A percentile compares a stretch with the other conserved stretches of the same genome.
These are phyloP conservation scores for slime mould (Dictyostelium discoideum) DNA, from an alignment of 78 protist species.

Conservation along the genomic window DNA sequence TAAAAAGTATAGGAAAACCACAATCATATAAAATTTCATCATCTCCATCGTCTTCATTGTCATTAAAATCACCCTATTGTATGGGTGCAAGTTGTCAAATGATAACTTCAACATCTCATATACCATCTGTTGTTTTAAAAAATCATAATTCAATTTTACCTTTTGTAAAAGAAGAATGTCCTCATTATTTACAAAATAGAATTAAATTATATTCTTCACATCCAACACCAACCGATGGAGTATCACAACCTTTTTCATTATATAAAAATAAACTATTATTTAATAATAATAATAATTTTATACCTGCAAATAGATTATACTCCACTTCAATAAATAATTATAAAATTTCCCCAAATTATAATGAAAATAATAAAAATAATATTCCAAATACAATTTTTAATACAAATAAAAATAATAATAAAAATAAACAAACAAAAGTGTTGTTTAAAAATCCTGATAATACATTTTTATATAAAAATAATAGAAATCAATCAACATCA, in stretches of 20 bases:
- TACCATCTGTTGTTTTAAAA: background rate
- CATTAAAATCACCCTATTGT: background rate
- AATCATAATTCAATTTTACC: background rate
- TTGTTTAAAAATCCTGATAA: background rate
- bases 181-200: background rate
- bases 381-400: background rate
- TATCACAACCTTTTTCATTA: background rate
- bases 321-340: background rate
- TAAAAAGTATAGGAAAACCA: background rate
- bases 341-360: background rate
- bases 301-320: background rate
- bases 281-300: background rate
- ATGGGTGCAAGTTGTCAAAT: slow-evolving; percentile 7
- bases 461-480: background rate
- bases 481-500: background rate
- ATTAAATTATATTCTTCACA: background rate
- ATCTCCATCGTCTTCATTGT: background rate
- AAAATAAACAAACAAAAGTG: background rate
- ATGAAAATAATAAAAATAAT: background rate
- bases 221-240: background rate
- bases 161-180: slow-evolving; percentile 8
- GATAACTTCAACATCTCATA: background rate
- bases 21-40: background rate
- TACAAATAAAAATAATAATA: background rate
- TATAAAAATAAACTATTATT: background rate